phyloP scores from a whole-genome alignment of 257 asterid genomes.

The Solanum etuberosum region DNA sequence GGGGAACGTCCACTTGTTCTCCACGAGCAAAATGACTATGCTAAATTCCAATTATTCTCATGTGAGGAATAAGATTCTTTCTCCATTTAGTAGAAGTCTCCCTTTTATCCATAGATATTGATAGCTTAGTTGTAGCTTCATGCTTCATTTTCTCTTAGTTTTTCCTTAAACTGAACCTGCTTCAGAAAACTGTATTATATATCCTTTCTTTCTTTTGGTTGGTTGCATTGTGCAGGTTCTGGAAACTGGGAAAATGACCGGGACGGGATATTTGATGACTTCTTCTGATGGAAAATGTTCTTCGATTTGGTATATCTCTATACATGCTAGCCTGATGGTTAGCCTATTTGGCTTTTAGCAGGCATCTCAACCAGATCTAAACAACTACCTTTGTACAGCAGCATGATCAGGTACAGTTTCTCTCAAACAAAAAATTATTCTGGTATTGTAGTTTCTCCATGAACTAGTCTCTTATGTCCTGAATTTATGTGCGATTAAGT shows the following conservation, averaged over 20 bases:
- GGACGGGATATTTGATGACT: slow-evolving; percentile 98
- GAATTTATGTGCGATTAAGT: background rate
- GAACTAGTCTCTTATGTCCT: background rate
- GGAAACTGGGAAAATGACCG: slow-evolving; percentile 69
- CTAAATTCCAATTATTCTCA: background rate
- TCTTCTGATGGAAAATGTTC: slow-evolving; percentile 76
- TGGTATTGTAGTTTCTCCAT: background rate
- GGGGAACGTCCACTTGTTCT: background rate
- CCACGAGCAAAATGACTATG: background rate
- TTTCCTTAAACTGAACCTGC: slow-evolving; percentile 6
- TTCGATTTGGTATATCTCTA: slow-evolving; percentile 14
- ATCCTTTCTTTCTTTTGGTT: slow-evolving; percentile 41
- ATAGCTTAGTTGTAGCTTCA: slow-evolving; percentile 16
- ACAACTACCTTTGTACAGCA: slow-evolving; percentile 10
- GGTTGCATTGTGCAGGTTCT: slow-evolving; percentile 89
- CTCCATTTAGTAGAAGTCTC: slow-evolving; percentile 11
- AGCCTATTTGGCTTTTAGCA: slow-evolving; percentile 20
- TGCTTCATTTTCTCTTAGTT: slow-evolving; percentile 19
- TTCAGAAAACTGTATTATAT: slow-evolving; percentile 25
- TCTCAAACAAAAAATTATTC: background rate
- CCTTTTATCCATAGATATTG: slow-evolving; percentile 12
- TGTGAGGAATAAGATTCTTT: background rate
- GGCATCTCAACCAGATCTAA: slow-evolving; percentile 30
- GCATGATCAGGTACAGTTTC: background rate
- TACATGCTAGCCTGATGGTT: slow-evolving; percentile 18